Percentiles rank a stretch among this genome's conserved stretches.
These are phyloP conservation scores for Ophioceras dolichostomum DNA, from an alignment of 2,329 filamentous ascomycete genomes.

Conservation along the genomic window DNA sequence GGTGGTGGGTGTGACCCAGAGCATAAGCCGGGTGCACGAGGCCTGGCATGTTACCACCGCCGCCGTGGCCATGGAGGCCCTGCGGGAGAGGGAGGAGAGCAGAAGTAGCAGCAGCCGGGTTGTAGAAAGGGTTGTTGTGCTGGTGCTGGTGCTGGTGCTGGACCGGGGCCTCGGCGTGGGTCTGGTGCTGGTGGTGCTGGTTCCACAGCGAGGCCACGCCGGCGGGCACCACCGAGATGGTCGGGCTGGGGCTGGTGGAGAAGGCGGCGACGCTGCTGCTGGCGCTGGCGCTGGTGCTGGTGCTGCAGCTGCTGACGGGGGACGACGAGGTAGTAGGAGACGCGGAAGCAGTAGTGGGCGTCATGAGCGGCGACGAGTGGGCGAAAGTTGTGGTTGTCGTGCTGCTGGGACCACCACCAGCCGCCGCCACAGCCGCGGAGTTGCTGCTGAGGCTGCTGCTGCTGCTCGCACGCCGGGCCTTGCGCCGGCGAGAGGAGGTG, in stretches of 20 bases:
- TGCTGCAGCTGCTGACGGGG: background rate
- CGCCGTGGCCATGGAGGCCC: constrained; percentile 2
- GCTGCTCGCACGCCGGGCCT: background rate
- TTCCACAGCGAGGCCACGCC: background rate
- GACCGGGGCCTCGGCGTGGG: background rate
- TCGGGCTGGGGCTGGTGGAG: background rate
- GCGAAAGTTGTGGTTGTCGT: background rate
- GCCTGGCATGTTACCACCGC: no score
- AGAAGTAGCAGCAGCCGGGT: no score
- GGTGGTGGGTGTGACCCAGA: no score
- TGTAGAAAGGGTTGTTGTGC: constrained; percentile 2
- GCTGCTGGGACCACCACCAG: no score
- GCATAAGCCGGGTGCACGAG: no score
- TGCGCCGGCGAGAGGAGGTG: background rate
- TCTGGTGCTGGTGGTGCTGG: background rate
- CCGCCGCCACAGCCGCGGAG: no score
- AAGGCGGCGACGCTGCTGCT: background rate
- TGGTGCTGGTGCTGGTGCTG: constrained; percentile 7
- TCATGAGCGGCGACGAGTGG: no score
- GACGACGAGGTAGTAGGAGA: no score
- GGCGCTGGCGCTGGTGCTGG: background rate
- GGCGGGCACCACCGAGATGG: background rate
- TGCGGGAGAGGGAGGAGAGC: no score
- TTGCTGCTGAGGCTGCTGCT: background rate
- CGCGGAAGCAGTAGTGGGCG: no score